These are phyloP conservation scores for Trifolium repens DNA, from an alignment of 306 rosid genomes.

Conservation along the genomic window DNA sequence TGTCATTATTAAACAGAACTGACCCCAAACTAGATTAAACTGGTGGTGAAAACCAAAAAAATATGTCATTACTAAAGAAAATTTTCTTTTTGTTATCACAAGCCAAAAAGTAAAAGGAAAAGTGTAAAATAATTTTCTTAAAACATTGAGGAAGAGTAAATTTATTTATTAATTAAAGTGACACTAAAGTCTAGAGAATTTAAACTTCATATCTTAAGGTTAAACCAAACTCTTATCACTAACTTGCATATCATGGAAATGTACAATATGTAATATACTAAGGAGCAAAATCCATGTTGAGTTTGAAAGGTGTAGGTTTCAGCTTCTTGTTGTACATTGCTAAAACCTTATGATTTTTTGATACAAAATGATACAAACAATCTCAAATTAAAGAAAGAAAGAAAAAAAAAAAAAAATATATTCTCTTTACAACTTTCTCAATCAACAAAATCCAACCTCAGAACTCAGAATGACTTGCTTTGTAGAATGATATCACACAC, in stretches of 20 bases:
- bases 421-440: slow-evolving; percentile 37
- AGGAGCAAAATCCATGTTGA: neutral
- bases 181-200: neutral
- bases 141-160: too few relatives aligned
- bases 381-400: slow-evolving; percentile 36
- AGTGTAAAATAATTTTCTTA: too few relatives aligned
- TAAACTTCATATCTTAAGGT: too few relatives aligned
- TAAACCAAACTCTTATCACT: neutral
- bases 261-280: neutral
- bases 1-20: too few relatives aligned
- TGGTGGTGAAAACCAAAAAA: too few relatives aligned
- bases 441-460: slow-evolving; percentile 31
- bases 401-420: neutral
- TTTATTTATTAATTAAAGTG: too few relatives aligned
- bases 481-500: slow-evolving; percentile 28
- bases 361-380: slow-evolving; percentile 41
- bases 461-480: slow-evolving; percentile 17
- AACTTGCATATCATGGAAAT: neutral
- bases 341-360: slow-evolving; percentile 29
- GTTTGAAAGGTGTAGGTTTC: slow-evolving; percentile 30
- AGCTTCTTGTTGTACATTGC: slow-evolving; percentile 34
- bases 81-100: neutral
- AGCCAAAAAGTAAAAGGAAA: neutral
- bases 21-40: too few relatives aligned
- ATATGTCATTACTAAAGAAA: too few relatives aligned